Evolutionary conservation across 139 green algal species (phyloP).

Genomic region (Asterochloris erici): DNA sequence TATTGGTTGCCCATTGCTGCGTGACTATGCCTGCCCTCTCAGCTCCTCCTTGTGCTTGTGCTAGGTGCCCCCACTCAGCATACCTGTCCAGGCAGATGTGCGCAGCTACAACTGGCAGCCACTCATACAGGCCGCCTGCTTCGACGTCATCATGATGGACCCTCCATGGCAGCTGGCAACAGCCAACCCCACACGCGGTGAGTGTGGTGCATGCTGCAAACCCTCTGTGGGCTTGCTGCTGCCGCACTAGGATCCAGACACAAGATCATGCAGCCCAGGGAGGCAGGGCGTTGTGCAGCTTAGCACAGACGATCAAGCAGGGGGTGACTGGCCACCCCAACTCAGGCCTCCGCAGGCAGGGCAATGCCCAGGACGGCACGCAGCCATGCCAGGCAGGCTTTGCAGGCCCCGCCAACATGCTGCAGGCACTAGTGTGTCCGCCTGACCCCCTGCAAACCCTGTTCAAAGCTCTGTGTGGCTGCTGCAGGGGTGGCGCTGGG

Average conservation of each 20-base stretch:
- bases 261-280: neutral
- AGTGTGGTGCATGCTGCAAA: neutral
- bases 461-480: constrained; percentile 9
- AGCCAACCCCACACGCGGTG: constrained; percentile 81
- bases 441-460: neutral
- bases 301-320: no score
- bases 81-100: constrained; percentile 91
- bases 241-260: neutral
- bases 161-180: constrained; percentile 95
- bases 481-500: constrained; percentile 66
- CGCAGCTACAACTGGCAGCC: constrained; percentile 81
- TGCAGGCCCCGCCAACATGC: no score
- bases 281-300: no score
- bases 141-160: constrained; percentile 93
- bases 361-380: no score
- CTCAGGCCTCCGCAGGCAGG: no score
- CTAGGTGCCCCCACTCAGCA: constrained; percentile 84
- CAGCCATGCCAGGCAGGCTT: no score
- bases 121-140: constrained; percentile 43
- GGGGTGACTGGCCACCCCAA: no score
- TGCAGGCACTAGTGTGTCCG: neutral
- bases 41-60: constrained; percentile 26
- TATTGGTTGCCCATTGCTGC: no score
- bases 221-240: neutral
- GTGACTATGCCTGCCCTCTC: no score